These are phyloP conservation scores for Centrapalus pauciflorus DNA, from an alignment of 129 eudicot genomes.

Conservation along the genomic window DNA sequence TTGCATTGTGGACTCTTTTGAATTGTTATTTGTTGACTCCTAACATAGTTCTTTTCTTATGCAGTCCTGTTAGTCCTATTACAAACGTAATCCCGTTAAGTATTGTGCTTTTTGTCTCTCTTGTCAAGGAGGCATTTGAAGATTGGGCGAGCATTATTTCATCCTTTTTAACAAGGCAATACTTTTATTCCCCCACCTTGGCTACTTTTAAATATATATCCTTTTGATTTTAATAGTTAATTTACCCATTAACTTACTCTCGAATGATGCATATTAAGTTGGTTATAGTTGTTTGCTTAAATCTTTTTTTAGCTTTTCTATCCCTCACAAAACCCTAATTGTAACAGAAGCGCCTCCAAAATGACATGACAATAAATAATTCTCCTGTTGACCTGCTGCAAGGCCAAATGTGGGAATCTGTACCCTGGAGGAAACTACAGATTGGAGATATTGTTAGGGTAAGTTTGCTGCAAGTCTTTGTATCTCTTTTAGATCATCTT, in stretches of 20 bases:
- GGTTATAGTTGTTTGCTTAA: background rate
- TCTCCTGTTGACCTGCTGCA: conserved; percentile 68
- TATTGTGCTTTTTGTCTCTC: conserved; percentile 88
- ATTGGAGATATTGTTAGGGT: conserved; percentile 91
- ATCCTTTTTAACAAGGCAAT: background rate
- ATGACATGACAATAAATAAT: conserved; percentile 77
- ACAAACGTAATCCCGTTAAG: conserved; percentile 86
- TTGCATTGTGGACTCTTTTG: too few species aligned
- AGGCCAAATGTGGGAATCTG: conserved; percentile 75
- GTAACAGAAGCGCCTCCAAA: conserved; percentile 86
- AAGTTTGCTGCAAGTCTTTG: conserved; percentile 26
- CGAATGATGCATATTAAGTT: background rate
- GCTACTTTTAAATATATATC: conserved; percentile 3
- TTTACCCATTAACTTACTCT: too few species aligned
- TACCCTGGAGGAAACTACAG: too few species aligned
- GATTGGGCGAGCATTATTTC: conserved; percentile 72
- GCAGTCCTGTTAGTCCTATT: conserved; percentile 97
- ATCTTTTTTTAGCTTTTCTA: background rate
- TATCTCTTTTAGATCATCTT: background rate
- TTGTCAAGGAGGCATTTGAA: conserved; percentile 93
- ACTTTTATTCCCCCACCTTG: background rate
- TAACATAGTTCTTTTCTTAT: conserved; percentile 29
- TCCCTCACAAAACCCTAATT: conserved; percentile 5
- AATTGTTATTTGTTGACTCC: conserved; percentile 2
- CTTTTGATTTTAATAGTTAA: background rate